Evolutionary conservation across 345 rosid genomes (phyloP).

Genomic region (Aegle marmelos): DNA sequence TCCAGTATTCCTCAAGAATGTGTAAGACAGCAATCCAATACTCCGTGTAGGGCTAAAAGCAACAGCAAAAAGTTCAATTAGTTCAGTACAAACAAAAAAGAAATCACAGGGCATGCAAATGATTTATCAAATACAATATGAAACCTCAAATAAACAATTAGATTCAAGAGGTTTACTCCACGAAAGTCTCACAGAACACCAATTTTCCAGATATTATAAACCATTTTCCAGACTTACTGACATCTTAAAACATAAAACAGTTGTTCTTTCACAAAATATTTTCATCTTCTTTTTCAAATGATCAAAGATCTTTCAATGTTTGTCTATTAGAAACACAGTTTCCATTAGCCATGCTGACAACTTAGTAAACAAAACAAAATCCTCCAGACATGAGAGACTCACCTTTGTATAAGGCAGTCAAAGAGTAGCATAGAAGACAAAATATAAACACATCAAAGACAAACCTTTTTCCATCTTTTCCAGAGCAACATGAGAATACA

Average conservation of each 20-base stretch:
- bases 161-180: neutral
- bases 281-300: neutral
- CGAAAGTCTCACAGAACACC: neutral
- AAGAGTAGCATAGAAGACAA: neutral
- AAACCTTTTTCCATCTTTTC: conserved; percentile 68
- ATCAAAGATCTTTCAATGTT: neutral
- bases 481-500: conserved; percentile 79
- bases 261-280: neutral
- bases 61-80: conserved; percentile 25
- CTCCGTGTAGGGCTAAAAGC: conserved; percentile 75
- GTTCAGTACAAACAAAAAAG: neutral
- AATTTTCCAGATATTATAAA: neutral
- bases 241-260: neutral
- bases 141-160: neutral
- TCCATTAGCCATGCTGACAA: neutral
- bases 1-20: conserved; percentile 87
- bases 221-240: neutral
- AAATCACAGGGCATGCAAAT: neutral
- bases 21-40: conserved; percentile 88
- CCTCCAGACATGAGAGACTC: neutral
- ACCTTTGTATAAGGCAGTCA: neutral
- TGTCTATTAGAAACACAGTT: neutral
- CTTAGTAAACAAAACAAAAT: neutral
- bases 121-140: neutral
- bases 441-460: conserved; percentile 9